A percentile compares a stretch with the other conserved stretches of the same genome.
phyloP scores from a whole-genome alignment of 2,329 filamentous ascomycete genomes.

The Claviceps sp. region DNA sequence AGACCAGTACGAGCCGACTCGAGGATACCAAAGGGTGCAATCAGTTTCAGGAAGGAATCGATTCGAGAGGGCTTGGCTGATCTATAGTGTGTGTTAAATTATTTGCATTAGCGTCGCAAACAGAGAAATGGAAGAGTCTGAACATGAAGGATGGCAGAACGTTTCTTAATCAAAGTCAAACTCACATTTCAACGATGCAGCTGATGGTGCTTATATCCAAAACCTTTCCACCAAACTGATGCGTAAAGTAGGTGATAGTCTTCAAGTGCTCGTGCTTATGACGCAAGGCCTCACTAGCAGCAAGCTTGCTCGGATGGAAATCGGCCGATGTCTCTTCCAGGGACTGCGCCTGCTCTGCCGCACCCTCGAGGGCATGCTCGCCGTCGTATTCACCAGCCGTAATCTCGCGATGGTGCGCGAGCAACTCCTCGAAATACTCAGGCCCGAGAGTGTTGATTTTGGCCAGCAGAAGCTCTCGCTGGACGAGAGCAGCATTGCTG shows the following conservation, averaged over 20 bases:
- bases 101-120: neutral
- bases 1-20: conserved; percentile 92
- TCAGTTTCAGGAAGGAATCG: conserved; percentile 93
- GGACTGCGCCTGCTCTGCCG: conserved; percentile 20
- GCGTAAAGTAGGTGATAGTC: conserved; percentile 89
- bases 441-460: conserved; percentile 95
- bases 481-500: conserved; percentile 80
- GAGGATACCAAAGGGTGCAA: conserved; percentile 87
- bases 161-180: conserved; percentile 10
- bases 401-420: conserved; percentile 91
- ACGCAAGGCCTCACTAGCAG: conserved; percentile 74
- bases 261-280: conserved; percentile 97
- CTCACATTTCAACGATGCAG: conserved; percentile 94
- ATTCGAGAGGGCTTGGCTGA: conserved; percentile 90
- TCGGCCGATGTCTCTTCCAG: conserved; percentile 43
- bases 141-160: no score
- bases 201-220: conserved; percentile 96
- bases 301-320: conserved; percentile 82
- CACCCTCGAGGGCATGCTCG: conserved; percentile 29
- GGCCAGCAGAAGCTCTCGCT: conserved; percentile 86
- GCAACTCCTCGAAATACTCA: conserved; percentile 95
- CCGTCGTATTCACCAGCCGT: conserved; percentile 30
- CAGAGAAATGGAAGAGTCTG: no score
- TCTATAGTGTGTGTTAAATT: conserved; percentile 24
- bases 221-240: conserved; percentile 96